A percentile compares a stretch with the other conserved stretches of the same genome.
phyloP scores from a whole-genome alignment of 805 yeast genomes.

The Blastobotrys americana region DNA sequence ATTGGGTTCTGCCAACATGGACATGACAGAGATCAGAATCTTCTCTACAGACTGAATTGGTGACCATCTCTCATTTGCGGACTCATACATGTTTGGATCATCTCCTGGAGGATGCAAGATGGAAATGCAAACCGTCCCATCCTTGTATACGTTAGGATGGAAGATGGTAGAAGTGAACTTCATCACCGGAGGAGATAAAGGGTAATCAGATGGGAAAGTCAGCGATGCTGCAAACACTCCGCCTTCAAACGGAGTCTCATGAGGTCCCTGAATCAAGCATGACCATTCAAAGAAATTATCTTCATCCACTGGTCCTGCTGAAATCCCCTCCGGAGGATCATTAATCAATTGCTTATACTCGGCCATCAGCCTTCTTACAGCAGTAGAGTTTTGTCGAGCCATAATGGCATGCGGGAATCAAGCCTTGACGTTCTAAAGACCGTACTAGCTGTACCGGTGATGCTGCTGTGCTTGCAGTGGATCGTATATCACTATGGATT shows the following conservation, averaged over 20 bases:
- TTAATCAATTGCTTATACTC: constrained; percentile 80
- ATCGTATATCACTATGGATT: too few species aligned
- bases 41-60: constrained; percentile 98
- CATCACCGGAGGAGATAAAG: constrained; percentile 73
- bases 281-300: constrained; percentile 75
- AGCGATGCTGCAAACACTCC: constrained; percentile 78
- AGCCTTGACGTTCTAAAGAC: too few species aligned
- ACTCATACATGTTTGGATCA: constrained; percentile 91
- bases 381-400: constrained; percentile 40
- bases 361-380: constrained; percentile 77
- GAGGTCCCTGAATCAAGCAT: constrained; percentile 76
- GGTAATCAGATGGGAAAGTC: constrained; percentile 70
- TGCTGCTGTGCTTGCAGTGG: too few species aligned
- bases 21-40: constrained; percentile 83
- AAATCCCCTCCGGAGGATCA: constrained; percentile 91
- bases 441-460: too few species aligned
- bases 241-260: constrained; percentile 76
- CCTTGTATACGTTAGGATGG: constrained; percentile 90
- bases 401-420: too few species aligned
- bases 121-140: constrained; percentile 93
- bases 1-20: constrained; percentile 94
- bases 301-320: constrained; percentile 83
- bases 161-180: constrained; percentile 71
- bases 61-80: constrained; percentile 96
- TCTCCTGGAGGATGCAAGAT: constrained; percentile 95